Base-by-base conservation (phyloP, 108 stramenopile species). In the Epithemia pelagica region DNA sequence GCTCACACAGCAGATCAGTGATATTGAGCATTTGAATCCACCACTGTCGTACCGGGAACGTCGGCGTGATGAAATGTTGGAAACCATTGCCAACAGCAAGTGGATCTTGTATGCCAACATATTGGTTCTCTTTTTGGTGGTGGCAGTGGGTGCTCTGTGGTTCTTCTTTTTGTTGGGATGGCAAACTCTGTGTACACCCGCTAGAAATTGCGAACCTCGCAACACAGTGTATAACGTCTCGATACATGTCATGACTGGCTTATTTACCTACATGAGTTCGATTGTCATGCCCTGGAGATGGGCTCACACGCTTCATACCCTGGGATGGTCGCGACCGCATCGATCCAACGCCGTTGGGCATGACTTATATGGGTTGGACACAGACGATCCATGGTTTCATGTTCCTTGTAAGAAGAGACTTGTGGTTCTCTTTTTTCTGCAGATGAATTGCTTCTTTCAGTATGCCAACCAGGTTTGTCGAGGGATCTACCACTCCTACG, bases 101-200 rank as follows among this genome's bases (percentile, higher is more conserved):
- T 68, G 59, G 26, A 58, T 58, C 46, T 52, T 18, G 28, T n/a
- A 46, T 29, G 37, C 69, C 7, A 54, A 54, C 22, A 20, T 66
- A 26, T 3, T 71, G 2, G 66, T 71, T 23, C 22, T 76, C 7
- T 22, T 71, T 18, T 5, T 71, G 1, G 63, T 76, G 1, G 51
- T 76, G 18, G 58, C 52, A 2, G 70, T 71, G 29, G 75, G 75
- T 8, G 75, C 75, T 1, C 60, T 76, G 26, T 76, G 70, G 21
- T 76, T 76, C 66, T 76, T 70, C 31, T 63, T 76, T 28, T 28
- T 76, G 18, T 21, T 76, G 8, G 75, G 75, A 0, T 66, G 59
- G 59, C 75, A 76, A 2, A 54, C 23, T 21, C 23, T 76, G 59
- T 76, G 75, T 59, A 55, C 18, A 25, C 58, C 70, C 0, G 46